A percentile compares a stretch with the other conserved stretches of the same genome.
phyloP scores from a whole-genome alignment of 2,329 filamentous ascomycete species.

The Cercospora canescens region DNA sequence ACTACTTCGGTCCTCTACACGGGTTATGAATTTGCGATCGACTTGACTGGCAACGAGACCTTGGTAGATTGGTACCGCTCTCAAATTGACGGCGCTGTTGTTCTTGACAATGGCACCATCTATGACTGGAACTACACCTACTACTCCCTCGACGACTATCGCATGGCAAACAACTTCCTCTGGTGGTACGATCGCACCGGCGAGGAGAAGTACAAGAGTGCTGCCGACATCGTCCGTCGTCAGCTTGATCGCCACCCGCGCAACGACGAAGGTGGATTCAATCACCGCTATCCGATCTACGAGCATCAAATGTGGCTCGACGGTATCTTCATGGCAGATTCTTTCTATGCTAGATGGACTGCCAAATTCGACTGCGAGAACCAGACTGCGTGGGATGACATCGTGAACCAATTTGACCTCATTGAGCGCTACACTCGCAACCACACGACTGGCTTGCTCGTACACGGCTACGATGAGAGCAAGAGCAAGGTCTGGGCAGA shows the following conservation, averaged over 20 bases:
- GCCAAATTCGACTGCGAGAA: slow-evolving; percentile 21
- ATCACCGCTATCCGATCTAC: slow-evolving; percentile 42
- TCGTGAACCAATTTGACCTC: slow-evolving; percentile 38
- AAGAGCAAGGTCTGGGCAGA: slow-evolving; percentile 55
- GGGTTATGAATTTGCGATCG: slow-evolving; percentile 21
- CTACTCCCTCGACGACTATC: slow-evolving; percentile 45
- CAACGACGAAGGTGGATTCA: slow-evolving; percentile 32
- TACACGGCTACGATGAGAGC: slow-evolving; percentile 57
- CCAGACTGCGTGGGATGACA: slow-evolving; percentile 34
- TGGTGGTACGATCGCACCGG: slow-evolving; percentile 25
- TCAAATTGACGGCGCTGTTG: slow-evolving; percentile 43
- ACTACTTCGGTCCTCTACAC: slow-evolving; percentile 22
- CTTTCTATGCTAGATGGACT: slow-evolving; percentile 42
- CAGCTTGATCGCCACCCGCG: slow-evolving; percentile 34
- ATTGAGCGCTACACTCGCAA: slow-evolving; percentile 49
- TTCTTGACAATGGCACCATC: slow-evolving; percentile 51
- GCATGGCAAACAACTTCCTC: slow-evolving; percentile 33
- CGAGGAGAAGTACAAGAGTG: slow-evolving; percentile 25
- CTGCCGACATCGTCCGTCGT: slow-evolving; percentile 23
- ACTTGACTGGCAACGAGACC: slow-evolving; percentile 17
- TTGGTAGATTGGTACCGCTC: slow-evolving; percentile 24
- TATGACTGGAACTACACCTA: slow-evolving; percentile 48
- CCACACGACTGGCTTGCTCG: slow-evolving; percentile 45
- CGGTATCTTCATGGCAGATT: slow-evolving; percentile 52
- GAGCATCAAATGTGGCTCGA: slow-evolving; percentile 56